phyloP scores from a whole-genome alignment of 768 basidiomycete genomes.

The Scleroderma bovista region DNA sequence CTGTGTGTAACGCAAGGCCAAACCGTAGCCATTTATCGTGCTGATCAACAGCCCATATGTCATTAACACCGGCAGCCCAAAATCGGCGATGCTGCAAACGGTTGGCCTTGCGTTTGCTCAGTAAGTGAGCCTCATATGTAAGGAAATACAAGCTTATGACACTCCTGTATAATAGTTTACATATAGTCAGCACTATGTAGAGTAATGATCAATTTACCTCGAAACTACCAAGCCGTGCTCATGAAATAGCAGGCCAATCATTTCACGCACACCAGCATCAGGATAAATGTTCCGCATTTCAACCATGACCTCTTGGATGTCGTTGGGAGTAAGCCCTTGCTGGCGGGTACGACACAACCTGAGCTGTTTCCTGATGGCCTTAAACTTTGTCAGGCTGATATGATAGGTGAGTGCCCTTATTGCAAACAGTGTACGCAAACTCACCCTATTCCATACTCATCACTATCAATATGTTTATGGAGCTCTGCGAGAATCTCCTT shows the following conservation, averaged over 20 bases:
- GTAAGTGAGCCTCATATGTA: slow-evolving; percentile 13
- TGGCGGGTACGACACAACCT: no score
- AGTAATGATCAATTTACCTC: slow-evolving; percentile 5
- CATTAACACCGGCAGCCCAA: slow-evolving; percentile 38
- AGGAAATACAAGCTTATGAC: not conserved
- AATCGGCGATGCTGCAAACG: slow-evolving; percentile 28
- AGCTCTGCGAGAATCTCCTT: slow-evolving; percentile 19
- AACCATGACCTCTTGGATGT: slow-evolving; percentile 12
- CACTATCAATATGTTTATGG: slow-evolving; percentile 17
- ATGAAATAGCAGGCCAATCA: slow-evolving; percentile 17
- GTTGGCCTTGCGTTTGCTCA: slow-evolving; percentile 10
- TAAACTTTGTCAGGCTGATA: no score
- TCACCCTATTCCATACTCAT: slow-evolving; percentile 20
- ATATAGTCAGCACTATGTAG: not conserved
- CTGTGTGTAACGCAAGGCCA: slow-evolving; percentile 28
- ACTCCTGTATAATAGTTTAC: no score
- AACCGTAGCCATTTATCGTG: slow-evolving; percentile 42
- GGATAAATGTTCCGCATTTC: slow-evolving; percentile 19
- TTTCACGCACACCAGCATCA: slow-evolving; percentile 22
- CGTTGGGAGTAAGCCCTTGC: slow-evolving; percentile 3
- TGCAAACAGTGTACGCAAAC: not conserved
- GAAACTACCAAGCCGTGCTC: slow-evolving; percentile 21
- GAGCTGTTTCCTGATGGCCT: no score
- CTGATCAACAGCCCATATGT: slow-evolving; percentile 8
- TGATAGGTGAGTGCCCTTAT: not conserved